These are phyloP conservation scores for Fusarium sulawesiense DNA, from an alignment of 2,329 filamentous ascomycete genomes.

Conservation along the genomic window DNA sequence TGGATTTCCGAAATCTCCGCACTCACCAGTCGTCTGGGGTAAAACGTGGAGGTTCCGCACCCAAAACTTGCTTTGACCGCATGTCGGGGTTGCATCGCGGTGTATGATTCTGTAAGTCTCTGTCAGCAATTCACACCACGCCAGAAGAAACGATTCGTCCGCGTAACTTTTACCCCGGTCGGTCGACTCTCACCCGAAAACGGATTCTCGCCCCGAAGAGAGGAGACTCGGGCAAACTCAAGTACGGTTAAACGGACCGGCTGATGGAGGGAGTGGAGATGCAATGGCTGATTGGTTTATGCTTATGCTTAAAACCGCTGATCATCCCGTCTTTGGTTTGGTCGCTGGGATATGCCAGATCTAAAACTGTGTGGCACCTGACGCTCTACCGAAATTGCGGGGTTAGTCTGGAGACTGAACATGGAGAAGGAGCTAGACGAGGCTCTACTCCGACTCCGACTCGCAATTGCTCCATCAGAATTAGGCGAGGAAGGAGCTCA, in stretches of 20 bases:
- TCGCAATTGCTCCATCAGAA: background rate
- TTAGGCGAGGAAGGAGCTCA: background rate
- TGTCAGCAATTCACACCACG: slow-evolving; percentile 5
- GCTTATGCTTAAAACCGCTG: slow-evolving; percentile 33
- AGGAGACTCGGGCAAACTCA: slow-evolving; percentile 11
- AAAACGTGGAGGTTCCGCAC: slow-evolving; percentile 28
- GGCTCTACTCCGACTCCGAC: background rate
- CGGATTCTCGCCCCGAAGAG: slow-evolving; percentile 25
- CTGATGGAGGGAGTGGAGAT: slow-evolving; percentile 11
- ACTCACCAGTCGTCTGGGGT: slow-evolving; percentile 25
- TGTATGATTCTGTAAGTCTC: slow-evolving; percentile 10
- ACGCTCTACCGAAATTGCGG: slow-evolving; percentile 17
- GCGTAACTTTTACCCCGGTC: background rate
- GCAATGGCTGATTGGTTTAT: background rate
- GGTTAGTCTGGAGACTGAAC: background rate
- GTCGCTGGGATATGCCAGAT: slow-evolving; percentile 20
- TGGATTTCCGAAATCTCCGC: slow-evolving; percentile 25
- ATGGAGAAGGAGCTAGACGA: background rate
- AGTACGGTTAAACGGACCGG: slow-evolving; percentile 38
- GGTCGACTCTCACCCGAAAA: slow-evolving; percentile 12
- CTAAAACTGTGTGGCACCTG: slow-evolving; percentile 8
- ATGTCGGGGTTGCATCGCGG: slow-evolving; percentile 16
- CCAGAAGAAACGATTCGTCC: slow-evolving; percentile 14
- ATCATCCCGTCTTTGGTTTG: slow-evolving; percentile 16
- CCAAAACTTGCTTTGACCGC: slow-evolving; percentile 12